These are phyloP conservation scores for Tothia fuscella DNA, from an alignment of 2,329 filamentous ascomycete species.

Conservation along the genomic window DNA sequence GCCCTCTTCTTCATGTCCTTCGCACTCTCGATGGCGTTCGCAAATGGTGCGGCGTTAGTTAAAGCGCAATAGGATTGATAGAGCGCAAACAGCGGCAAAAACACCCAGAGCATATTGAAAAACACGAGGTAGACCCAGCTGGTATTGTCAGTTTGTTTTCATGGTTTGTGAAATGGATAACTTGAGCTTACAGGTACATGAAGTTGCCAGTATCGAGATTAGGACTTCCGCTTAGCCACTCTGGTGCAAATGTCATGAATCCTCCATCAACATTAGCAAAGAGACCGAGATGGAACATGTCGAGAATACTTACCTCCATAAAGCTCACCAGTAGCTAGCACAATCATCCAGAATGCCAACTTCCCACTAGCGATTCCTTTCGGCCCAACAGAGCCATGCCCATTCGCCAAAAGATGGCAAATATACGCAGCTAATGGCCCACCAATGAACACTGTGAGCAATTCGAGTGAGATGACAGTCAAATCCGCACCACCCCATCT, in stretches of 20 bases:
- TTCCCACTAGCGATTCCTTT: conserved; percentile 22
- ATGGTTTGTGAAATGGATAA: neutral
- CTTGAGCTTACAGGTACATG: conserved; percentile 41
- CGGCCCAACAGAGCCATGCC: conserved; percentile 16
- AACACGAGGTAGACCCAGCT: conserved; percentile 51
- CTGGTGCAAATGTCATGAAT: conserved; percentile 54
- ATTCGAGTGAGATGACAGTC: conserved; percentile 46
- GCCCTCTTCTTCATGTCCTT: conserved; percentile 5
- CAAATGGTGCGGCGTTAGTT: conserved; percentile 4
- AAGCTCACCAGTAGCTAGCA: conserved; percentile 50
- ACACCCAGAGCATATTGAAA: conserved; percentile 47
- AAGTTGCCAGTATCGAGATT: conserved; percentile 47
- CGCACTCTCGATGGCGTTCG: neutral
- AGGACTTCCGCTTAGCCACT: conserved; percentile 48
- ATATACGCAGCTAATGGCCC: conserved; percentile 47
- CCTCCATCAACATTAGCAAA: conserved; percentile 19
- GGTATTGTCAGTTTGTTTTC: neutral
- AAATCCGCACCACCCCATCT: conserved; percentile 49
- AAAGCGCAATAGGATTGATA: conserved; percentile 3
- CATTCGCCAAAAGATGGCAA: conserved; percentile 38
- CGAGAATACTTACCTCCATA: conserved; percentile 40
- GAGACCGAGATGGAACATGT: neutral
- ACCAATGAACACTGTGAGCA: conserved; percentile 48
- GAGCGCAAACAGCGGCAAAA: conserved; percentile 4
- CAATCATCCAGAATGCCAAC: conserved; percentile 40